These are phyloP conservation scores for Schoenoplectus tabernaemontani DNA, from an alignment of 202 grass and related monocot genomes.

Conservation along the genomic window DNA sequence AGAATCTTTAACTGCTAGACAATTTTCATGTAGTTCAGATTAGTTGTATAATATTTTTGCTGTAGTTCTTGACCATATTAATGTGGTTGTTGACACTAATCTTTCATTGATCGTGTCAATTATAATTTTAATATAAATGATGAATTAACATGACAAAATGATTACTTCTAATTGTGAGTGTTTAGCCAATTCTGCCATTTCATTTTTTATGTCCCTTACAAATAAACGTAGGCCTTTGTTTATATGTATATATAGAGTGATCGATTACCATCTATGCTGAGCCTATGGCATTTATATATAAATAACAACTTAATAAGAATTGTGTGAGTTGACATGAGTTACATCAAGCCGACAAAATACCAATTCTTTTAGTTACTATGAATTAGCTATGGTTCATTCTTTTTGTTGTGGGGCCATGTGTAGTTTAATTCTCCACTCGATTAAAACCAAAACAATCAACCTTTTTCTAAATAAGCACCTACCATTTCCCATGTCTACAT, in stretches of 20 bases:
- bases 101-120: no score
- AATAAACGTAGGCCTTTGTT: not conserved
- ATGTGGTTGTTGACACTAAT: no score
- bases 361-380: not conserved
- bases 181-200: not conserved
- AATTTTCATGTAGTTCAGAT: not conserved
- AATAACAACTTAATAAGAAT: not conserved
- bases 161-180: no score
- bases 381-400: not conserved
- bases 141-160: no score
- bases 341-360: slow-evolving; percentile 10
- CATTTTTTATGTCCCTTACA: not conserved
- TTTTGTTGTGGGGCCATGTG: slow-evolving; percentile 16
- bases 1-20: not conserved
- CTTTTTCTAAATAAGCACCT: slow-evolving; percentile 9
- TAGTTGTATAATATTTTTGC: not conserved
- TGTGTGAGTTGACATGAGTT: not conserved
- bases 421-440: slow-evolving; percentile 1
- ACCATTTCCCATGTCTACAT: slow-evolving; percentile 23
- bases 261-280: not conserved
- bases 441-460: slow-evolving; percentile 4
- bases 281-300: not conserved
- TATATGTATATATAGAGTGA: no score
- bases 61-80: no score
- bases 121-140: no score